Conservation (phyloP, 164 flowering plant species). For the Umbilicus rupestris region DNA sequence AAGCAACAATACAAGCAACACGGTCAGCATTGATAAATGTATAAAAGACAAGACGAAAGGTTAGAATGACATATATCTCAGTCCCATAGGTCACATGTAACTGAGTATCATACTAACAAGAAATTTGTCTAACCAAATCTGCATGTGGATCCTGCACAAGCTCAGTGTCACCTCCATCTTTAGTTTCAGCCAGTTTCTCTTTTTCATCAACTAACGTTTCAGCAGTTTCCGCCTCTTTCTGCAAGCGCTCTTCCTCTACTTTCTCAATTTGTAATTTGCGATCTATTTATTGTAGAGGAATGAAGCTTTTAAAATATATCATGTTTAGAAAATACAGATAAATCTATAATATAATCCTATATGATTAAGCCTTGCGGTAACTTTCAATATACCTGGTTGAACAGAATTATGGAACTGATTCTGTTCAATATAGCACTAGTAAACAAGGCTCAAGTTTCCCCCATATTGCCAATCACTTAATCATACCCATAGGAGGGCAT, state of each 20-base stretch:
- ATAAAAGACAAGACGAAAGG: no score
- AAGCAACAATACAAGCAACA: background rate
- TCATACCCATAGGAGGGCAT: no score
- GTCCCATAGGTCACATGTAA: background rate
- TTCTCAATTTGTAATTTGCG: conserved; percentile 84
- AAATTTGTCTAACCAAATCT: conserved; percentile 32
- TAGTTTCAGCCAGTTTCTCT: conserved; percentile 21
- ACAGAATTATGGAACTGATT: no score
- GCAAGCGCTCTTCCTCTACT: conserved; percentile 78
- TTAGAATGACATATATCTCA: background rate
- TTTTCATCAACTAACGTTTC: conserved; percentile 20
- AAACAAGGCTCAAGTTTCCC: no score
- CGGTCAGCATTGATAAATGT: no score
- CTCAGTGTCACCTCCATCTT: conserved; percentile 33
- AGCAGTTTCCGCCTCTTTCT: conserved; percentile 40
- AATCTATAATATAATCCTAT: no score
- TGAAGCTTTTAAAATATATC: conserved; percentile 11
- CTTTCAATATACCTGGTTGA: no score
- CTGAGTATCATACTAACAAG: background rate
- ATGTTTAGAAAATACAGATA: no score
- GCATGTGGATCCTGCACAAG: conserved; percentile 23
- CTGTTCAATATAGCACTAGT: no score
- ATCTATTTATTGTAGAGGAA: conserved; percentile 32
- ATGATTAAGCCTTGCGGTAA: no score
- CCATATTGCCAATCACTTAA: no score